Base-by-base conservation (phyloP, 2,329 filamentous ascomycete genomes). In the Paecilomyces fulvus region DNA sequence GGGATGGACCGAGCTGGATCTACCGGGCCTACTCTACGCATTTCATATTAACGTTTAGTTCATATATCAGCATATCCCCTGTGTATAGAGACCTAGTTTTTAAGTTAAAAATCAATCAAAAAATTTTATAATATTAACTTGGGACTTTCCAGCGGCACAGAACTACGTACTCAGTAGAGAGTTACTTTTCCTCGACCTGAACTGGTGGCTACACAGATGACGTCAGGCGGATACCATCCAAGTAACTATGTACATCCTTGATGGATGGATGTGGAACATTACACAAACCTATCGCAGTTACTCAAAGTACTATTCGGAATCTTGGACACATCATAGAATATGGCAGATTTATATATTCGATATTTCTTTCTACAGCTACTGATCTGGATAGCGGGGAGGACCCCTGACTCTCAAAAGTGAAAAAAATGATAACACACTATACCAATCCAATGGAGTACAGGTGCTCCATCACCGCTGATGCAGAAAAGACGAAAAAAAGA, bases 401-500 rank as follows among this genome's bases (percentile, higher is more conserved):
- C 1, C 25, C 25, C 25, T 28, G 25, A 28, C 25, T 28, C 5
- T 37, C 12, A 37, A 37, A 37, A 37, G 33, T 6, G n/a, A 37
- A 37, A 37, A 1, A 37, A 37, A 28, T 28, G 12, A 49, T 12
- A 49, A 17, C 10, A 21, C 11, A 21, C 48, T 49, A 49, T 49
- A 49, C 21, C 48, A 49, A 56, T 62, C 57, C 55, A 56, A 56
- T 43, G 20, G 37, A 43, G 14, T 43, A 43, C 48, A 23, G 48
- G 21, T 49, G 8, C 48, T 9, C 48, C 48, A 20, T 43, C 37
- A 43, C n/a, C 14, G 37, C 14, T 43, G 54, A 65, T 58, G 54
- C 53, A 58, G 46, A 60, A 58, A 54, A 50, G 56, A 56, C 33
- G 57, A 58, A 55, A 60, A 52, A 55, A 59, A 58, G 17, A 54